phyloP scores from a whole-genome alignment of 169 alveolate genomes.

The Plasmodium inui region DNA sequence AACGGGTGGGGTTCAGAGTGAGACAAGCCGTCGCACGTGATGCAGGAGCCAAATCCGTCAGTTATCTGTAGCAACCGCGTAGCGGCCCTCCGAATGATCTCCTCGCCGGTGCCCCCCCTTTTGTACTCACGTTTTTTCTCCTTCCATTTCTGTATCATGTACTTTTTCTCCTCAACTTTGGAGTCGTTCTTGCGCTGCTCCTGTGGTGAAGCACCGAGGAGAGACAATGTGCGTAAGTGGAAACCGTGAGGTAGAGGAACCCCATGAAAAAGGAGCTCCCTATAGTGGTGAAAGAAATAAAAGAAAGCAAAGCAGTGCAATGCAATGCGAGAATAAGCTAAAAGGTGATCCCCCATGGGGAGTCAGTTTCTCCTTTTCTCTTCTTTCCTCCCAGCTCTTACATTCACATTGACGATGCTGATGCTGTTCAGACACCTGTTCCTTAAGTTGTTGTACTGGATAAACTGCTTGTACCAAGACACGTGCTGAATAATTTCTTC shows the following conservation, averaged over 20 bases:
- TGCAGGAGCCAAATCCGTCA: background rate
- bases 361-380: background rate
- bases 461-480: constrained; percentile 29
- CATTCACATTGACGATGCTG: constrained; percentile 44
- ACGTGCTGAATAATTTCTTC: constrained; percentile 45
- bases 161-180: constrained; percentile 47
- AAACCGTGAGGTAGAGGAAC: background rate
- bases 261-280: background rate
- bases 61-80: background rate
- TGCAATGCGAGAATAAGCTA: background rate
- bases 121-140: constrained; percentile 46
- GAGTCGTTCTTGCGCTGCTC: constrained; percentile 46
- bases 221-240: background rate
- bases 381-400: background rate
- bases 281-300: background rate
- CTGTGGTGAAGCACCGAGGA: background rate
- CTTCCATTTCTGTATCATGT: constrained; percentile 53
- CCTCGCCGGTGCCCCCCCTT: background rate
- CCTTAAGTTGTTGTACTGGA: constrained; percentile 21
- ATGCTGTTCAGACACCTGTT: constrained; percentile 35
- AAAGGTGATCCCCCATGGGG: background rate
- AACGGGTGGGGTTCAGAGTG: background rate
- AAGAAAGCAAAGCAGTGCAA: background rate
- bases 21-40: background rate
- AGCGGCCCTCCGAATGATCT: background rate